Percentiles rank a stretch among this genome's conserved stretches.
phyloP scores from a whole-genome alignment of 139 green algal genomes.

The Nannochloris sp. region DNA sequence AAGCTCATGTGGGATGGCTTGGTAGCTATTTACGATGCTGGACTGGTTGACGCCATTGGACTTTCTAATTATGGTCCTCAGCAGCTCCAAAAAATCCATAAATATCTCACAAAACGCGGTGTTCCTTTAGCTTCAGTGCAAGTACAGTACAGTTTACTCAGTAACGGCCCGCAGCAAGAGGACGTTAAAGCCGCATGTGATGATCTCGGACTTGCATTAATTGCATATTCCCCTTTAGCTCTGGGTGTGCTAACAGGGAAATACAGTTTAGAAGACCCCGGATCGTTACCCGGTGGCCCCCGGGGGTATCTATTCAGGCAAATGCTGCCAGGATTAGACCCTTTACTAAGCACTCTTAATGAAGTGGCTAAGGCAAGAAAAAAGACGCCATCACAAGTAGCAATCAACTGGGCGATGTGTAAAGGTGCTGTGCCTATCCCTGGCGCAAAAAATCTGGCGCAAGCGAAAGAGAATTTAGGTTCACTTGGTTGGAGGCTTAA shows the following conservation, averaged over 20 bases:
- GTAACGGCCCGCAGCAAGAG: constrained; percentile 46
- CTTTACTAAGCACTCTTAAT: constrained; percentile 52
- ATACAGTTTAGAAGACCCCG: constrained; percentile 39
- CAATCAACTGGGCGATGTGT: constrained; percentile 93
- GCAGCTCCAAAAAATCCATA: constrained; percentile 58
- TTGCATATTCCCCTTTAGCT: constrained; percentile 86
- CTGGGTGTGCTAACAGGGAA: constrained; percentile 80
- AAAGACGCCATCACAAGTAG: constrained; percentile 75
- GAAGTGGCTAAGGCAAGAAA: constrained; percentile 46
- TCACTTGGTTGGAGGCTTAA: constrained; percentile 67
- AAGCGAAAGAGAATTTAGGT: constrained; percentile 59
- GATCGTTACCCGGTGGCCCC: constrained; percentile 55
- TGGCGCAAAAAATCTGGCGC: constrained; percentile 73
- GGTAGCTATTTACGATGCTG: constrained; percentile 53
- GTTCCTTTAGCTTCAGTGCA: constrained; percentile 72
- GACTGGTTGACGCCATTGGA: constrained; percentile 68
- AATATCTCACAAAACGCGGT: constrained; percentile 52
- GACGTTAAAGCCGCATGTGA: constrained; percentile 55
- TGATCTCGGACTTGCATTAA: constrained; percentile 85
- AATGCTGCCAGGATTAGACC: constrained; percentile 64
- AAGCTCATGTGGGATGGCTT: constrained; percentile 66
- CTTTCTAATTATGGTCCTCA: constrained; percentile 62
- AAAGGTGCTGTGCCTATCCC: constrained; percentile 90
- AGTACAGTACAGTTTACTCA: constrained; percentile 89
- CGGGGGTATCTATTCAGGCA: constrained; percentile 69